A percentile compares a stretch with the other conserved stretches of the same genome.
These are phyloP conservation scores for Pseudophaeomoniella oleicola DNA, from an alignment of 2,329 filamentous ascomycete species.

Conservation along the genomic window DNA sequence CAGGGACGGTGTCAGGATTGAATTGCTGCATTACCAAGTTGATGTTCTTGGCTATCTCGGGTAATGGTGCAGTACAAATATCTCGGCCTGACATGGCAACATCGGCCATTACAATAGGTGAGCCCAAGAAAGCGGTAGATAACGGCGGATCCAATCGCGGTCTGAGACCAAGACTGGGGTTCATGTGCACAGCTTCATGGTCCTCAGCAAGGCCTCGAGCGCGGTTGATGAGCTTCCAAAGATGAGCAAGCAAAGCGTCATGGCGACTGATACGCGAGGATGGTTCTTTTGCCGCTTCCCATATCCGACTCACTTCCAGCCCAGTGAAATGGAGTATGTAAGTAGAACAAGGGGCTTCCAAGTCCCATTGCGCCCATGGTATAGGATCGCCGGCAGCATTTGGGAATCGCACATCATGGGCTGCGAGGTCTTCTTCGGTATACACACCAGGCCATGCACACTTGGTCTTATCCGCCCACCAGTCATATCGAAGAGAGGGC, in stretches of 20 bases:
- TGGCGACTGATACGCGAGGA: neutral
- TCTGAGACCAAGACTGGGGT: neutral
- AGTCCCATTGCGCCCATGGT: neutral
- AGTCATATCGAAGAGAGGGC: neutral
- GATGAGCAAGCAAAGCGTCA: neutral
- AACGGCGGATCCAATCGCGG: neutral
- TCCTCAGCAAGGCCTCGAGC: neutral
- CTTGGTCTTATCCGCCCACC: neutral
- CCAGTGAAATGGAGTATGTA: neutral
- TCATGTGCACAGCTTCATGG: neutral
- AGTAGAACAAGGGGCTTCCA: neutral
- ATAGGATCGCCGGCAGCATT: neutral
- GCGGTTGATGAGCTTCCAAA: neutral
- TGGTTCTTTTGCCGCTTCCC: neutral
- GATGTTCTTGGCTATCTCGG: neutral
- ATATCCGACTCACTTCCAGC: neutral
- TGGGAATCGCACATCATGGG: neutral
- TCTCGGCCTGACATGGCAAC: neutral
- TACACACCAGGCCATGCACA: neutral
- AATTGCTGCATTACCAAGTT: neutral
- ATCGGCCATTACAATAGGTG: neutral
- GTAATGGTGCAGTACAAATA: neutral
- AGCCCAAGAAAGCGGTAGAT: neutral
- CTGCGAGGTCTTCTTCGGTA: neutral
- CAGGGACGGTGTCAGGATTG: neutral